These are phyloP conservation scores for Geranium brycei DNA, from an alignment of 345 rosid genomes.

Conservation along the genomic window DNA sequence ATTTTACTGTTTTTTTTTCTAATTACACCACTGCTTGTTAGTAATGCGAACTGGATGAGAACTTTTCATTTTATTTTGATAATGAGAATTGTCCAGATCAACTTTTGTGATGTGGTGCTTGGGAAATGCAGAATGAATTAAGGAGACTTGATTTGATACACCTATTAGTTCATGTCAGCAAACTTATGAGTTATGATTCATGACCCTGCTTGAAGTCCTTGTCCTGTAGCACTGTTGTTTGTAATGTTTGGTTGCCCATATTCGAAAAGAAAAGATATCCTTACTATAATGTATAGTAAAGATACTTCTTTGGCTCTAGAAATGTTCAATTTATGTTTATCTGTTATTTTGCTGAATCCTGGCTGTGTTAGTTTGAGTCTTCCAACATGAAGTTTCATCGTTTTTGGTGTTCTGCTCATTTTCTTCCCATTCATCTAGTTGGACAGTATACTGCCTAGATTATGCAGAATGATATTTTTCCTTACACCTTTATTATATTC, in stretches of 20 bases:
- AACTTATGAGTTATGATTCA: too few species aligned
- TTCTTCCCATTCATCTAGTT: constrained; percentile 19
- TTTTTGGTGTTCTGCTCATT: constrained; percentile 2
- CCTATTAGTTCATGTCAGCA: too few species aligned
- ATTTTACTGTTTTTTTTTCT: too few species aligned
- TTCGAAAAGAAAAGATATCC: neutral
- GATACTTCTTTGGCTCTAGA: neutral
- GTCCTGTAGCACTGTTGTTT: neutral
- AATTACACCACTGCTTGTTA: neutral
- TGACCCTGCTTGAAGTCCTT: neutral
- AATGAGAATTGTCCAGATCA: neutral
- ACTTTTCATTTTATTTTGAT: neutral
- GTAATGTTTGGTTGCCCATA: neutral
- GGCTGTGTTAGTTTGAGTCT: neutral
- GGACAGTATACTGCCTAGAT: constrained; percentile 19
- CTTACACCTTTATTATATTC: constrained; percentile 28
- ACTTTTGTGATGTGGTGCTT: neutral
- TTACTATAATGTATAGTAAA: neutral
- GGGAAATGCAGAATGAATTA: neutral
- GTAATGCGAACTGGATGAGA: neutral
- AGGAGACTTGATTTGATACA: too few species aligned
- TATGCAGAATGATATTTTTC: constrained; percentile 31
- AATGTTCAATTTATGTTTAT: neutral
- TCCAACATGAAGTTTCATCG: neutral
- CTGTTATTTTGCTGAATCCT: neutral